Base-by-base conservation (phyloP, 306 rosid genomes). In the Trifolium dubium region DNA sequence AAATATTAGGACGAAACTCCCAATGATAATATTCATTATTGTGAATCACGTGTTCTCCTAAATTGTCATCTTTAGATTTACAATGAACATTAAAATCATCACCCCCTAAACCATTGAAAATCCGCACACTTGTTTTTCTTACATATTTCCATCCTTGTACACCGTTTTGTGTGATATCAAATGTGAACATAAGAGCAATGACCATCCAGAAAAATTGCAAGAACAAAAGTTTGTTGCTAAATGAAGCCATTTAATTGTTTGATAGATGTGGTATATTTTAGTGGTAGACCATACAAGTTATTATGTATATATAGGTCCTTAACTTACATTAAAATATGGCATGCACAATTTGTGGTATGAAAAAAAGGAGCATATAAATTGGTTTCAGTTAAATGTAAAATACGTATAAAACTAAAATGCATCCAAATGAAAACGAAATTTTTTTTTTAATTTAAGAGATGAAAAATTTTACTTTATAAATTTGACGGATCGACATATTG, bases 21-120 rank as follows among this genome's bases (percentile, higher is more conserved):
- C 60, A 73, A 13, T 9, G 9, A 61, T 2, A 73, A 46, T 3
- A 5, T 32, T 31, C 12, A 4, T 44, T 0, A 6, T 4, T 11
- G 11, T 73, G 1, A 31, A 73, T 60, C 6, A 73, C 60, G 11
- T 73, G 69, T 31, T 0, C 3, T 2, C 23, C 10, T 47, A 73
- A 17, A 61, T 73, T 34, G 8, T 73, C 6, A 10, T 73, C 10
- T 72, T 4, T 44, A 9, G 69, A 73, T 61, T 73, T 60, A 56
- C 77, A 73, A 46, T 46, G 60, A 44, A 73, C 10, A 12, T 2
- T 17, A 7, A 60, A 18, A 44, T 29, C 64, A 28, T 58, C 14
- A 2, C 54, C 49, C 50, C 37, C 60, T 15, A 73, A 12, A 15
- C 60, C 4, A 12, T 73, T 60, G 31, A n/a, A 31, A 28, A 73